phyloP scores from a whole-genome alignment of 1,284 basidiomycete genomes.

The Xanthoconium separans region DNA sequence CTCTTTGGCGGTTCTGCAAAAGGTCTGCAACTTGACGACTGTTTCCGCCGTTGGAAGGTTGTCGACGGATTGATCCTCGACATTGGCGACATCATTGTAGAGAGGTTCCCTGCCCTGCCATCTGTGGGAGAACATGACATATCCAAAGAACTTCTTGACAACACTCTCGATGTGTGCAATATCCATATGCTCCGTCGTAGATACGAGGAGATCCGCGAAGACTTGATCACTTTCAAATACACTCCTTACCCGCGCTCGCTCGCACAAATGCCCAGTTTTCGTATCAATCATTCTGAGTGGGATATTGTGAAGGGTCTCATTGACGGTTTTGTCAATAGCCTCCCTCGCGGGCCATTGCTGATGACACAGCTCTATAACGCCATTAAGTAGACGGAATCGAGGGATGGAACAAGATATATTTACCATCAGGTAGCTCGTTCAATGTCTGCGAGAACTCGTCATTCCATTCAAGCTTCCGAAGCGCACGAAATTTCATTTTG shows the following conservation, averaged over 20 bases:
- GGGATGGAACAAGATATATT: not conserved
- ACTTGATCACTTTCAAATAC: not conserved
- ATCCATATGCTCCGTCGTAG: not conserved
- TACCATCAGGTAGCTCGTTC: not conserved
- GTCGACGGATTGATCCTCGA: constrained; percentile 12
- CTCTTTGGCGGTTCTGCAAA: not conserved
- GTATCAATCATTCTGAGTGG: constrained; percentile 14
- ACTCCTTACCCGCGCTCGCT: not conserved
- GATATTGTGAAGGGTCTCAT: not conserved
- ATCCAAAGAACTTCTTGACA: constrained; percentile 14
- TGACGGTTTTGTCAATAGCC: not conserved
- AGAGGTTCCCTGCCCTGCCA: constrained; percentile 17
- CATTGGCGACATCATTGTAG: not conserved
- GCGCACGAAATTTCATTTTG: constrained; percentile 2
- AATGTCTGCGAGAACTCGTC: not conserved
- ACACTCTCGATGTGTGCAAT: not conserved
- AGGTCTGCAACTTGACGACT: not conserved
- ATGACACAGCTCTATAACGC: constrained; percentile 1
- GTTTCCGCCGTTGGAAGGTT: not conserved
- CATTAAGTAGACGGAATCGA: not conserved
- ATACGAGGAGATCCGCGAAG: constrained; percentile 1
- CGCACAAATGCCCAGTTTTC: constrained; percentile 5
- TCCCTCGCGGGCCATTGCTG: not conserved
- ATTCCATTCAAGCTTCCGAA: not conserved
- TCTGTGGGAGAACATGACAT: constrained; percentile 22